Base-by-base conservation (phyloP, 371 early-diverging fungal species). In the Vairimorpha necatrix region DNA sequence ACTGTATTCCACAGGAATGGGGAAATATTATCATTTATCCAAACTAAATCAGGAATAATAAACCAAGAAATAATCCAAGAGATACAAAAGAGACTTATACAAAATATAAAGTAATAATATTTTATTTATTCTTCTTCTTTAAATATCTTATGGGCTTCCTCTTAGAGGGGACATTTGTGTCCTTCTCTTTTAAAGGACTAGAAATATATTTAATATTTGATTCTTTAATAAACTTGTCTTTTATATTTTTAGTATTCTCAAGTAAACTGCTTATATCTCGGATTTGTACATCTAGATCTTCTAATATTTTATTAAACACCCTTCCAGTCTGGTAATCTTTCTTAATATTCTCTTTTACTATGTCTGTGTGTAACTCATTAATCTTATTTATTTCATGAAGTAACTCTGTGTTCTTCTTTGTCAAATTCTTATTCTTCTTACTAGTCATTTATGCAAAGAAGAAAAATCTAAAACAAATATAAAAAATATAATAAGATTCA, bases 381-480 rank as follows among this genome's bases (percentile, higher is more conserved):
- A 67, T 28, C n/a, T 48, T 32, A 6, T 24, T 24, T 13, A 80
- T 69, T 69, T 65, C 67, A 36, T 28, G n/a, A 24, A 79, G 66
- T 28, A 80, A 54, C 34, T 76, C 61, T 36, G 53, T 53, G 32
- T 80, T 80, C 68, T 76, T 70, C 24, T 61, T 58, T 42, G 73
- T 71, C 42, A 80, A 48, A 9, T 73, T 47, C 39, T 36, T 71
- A 69, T 80, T 80, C 30, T 72, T 80, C 28, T 69, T 63, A 18
- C 39, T 70, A 79, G 69, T 42, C 7, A 36, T 30, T 48, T 66
- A 63, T 70, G 53, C 56, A 47, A 20, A 48, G n/a, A n/a, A n/a
- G n/a, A n/a, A n/a, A n/a, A n/a, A n/a, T n/a, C n/a, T 63, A 34
- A 38, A 34, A 38, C 24, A 11, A 54, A 11, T 42, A 11, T 42